These are phyloP conservation scores for Sarocladium brachiariae DNA, from an alignment of 2,329 filamentous ascomycete genomes.

Conservation along the genomic window DNA sequence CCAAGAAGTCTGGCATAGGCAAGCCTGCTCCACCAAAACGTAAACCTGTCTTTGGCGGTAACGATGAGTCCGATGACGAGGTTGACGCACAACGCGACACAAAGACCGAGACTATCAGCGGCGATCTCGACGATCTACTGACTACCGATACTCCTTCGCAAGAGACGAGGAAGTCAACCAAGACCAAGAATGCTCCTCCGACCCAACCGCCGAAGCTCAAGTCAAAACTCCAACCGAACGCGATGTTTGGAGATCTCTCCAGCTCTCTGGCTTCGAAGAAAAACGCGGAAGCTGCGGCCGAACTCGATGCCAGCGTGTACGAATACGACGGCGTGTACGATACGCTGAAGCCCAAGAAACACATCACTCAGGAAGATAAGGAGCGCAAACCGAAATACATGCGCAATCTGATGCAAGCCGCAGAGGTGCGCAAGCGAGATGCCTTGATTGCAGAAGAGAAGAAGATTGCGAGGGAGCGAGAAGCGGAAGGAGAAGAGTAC, in stretches of 20 bases:
- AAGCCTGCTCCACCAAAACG: conserved; percentile 44
- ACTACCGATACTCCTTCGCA: conserved; percentile 16
- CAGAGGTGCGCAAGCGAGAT: conserved; percentile 71
- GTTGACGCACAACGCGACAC: conserved; percentile 19
- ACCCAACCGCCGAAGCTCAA: conserved; percentile 37
- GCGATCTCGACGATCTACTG: conserved; percentile 48
- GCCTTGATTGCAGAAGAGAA: conserved; percentile 74
- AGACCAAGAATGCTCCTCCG: conserved; percentile 25
- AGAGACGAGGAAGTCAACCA: conserved; percentile 21
- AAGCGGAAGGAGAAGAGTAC: conserved; percentile 74
- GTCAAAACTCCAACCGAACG: conserved; percentile 32
- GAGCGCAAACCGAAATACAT: conserved; percentile 73
- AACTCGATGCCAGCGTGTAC: conserved; percentile 68
- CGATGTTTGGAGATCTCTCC: conserved; percentile 59
- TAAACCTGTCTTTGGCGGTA: conserved; percentile 53
- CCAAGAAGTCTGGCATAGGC: conserved; percentile 47
- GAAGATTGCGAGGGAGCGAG: conserved; percentile 68
- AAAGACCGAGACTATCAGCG: conserved; percentile 53
- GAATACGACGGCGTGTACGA: conserved; percentile 83
- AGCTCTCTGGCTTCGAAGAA: conserved; percentile 55
- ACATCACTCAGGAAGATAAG: conserved; percentile 44
- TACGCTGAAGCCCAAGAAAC: conserved; percentile 61
- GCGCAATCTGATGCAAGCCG: conserved; percentile 63
- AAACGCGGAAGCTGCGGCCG: conserved; percentile 57
- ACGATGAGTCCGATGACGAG: conserved; percentile 50